Evolutionary conservation across 2,329 filamentous ascomycete genomes (phyloP), one percentile per base, ranked within the genome.

Genomic region (Aschersonia sp.): DNA sequence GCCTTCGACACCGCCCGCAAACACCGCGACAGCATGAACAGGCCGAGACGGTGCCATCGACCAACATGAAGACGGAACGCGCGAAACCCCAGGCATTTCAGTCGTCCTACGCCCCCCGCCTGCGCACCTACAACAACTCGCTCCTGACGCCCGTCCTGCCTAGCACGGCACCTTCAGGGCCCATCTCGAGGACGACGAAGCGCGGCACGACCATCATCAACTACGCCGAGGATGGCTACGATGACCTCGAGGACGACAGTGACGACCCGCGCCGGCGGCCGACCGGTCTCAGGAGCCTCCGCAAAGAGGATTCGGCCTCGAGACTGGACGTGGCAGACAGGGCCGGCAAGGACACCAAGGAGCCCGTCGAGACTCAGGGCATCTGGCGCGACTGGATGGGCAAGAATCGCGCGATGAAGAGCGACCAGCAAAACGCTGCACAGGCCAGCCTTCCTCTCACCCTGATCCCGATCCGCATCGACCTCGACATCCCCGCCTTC

Each of bases 351-450:
- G 88, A 95, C 59, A 79, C 87, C 31, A 70, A 70, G 53, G 71
- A 73, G 55, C 90, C 90, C 0, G 84, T 95, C 12, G 78, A 90
- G 29, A 73, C 94, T 14, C 89, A 95, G 64, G 86, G 87, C 50
- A 85, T 95, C 57, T 95, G 87, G 80, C 78, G 90, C 59, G 89
- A 95, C 56, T 97, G 90, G 89, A 94, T 95, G 79, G 79, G 84
- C 50, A 88, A 90, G 66, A 70, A 76, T 51, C 71, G 70, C 43
- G 62, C 66, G 11, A 61, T 69, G n/a, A 67, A 72, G 45, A 74
- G 73, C 41, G 79, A 82, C 51, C 65, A 78, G 53, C 76, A 81
- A 52, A 77, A 73, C 56, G 73, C 74, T 46, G 76, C 76, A 3
- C 79, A 83, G 56, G 81, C 87, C 37, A 80, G 79, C 45, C 76